phyloP scores from a whole-genome alignment of 1,284 basidiomycete species.

The Malassezia pachydermatis region DNA sequence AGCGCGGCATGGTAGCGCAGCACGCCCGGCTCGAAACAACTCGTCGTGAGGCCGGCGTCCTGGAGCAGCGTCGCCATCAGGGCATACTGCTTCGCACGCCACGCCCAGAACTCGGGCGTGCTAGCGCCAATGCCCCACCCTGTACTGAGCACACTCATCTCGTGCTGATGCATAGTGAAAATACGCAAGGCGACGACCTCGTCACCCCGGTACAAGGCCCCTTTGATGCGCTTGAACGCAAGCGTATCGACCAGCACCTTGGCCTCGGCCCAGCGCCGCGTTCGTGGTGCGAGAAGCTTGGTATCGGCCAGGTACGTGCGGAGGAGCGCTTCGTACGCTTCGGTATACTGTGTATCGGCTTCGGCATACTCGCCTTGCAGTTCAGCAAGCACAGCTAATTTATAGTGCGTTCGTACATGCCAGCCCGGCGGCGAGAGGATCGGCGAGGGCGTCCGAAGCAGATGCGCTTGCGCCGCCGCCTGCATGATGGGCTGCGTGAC shows the following conservation, averaged over 20 bases:
- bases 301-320: constrained; percentile 56
- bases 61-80: constrained; percentile 32
- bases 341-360: constrained; percentile 22
- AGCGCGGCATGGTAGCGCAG: constrained; percentile 31
- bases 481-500: constrained; percentile 31
- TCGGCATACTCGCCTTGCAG: constrained; percentile 77
- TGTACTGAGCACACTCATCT: too few species aligned
- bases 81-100: constrained; percentile 70
- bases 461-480: constrained; percentile 17
- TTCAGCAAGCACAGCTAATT: constrained; percentile 90
- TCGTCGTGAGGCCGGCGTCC: not conserved
- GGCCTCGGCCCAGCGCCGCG: constrained; percentile 95
- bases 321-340: constrained; percentile 21
- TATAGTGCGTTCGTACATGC: constrained; percentile 93
- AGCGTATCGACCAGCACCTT: constrained; percentile 74
- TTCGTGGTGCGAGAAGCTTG: constrained; percentile 72
- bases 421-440: constrained; percentile 71
- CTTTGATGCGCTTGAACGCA: constrained; percentile 35
- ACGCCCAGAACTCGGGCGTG: constrained; percentile 93
- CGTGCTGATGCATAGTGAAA: too few species aligned
- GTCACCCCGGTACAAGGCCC: constrained; percentile 84
- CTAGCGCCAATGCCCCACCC: constrained; percentile 96
- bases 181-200: too few species aligned
- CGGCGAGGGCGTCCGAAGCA: constrained; percentile 14
- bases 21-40: not conserved